These are phyloP conservation scores for Sporisorium iseilematis-ciliati DNA, from an alignment of 1,284 basidiomycete species.

Conservation along the genomic window DNA sequence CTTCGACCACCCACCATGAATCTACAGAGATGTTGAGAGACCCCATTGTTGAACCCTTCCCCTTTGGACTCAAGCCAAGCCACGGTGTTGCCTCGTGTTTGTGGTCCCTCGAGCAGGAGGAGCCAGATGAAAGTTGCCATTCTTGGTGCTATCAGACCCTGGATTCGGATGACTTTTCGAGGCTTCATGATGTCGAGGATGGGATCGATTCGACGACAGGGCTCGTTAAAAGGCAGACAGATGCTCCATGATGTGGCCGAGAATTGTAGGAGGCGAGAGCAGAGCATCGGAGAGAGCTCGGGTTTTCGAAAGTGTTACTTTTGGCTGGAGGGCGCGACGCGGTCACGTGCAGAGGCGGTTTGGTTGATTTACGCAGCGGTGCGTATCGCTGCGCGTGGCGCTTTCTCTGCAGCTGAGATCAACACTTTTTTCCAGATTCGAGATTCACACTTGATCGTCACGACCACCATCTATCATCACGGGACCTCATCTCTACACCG, in stretches of 20 bases:
- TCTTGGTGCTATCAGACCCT: no score
- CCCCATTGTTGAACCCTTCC: no score
- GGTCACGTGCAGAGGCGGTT: slow-evolving; percentile 34
- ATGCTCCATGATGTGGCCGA: neutral
- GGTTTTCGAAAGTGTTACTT: slow-evolving; percentile 29
- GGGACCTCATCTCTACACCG: neutral
- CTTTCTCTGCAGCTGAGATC: slow-evolving; percentile 21
- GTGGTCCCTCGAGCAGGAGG: neutral
- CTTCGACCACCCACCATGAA: neutral
- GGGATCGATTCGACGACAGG: no score
- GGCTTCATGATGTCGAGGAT: no score
- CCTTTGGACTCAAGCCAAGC: no score
- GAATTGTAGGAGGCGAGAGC: neutral
- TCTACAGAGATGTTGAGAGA: slow-evolving; percentile 3
- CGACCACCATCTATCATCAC: neutral
- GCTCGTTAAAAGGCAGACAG: no score
- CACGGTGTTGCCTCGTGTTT: neutral
- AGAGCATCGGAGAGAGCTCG: neutral
- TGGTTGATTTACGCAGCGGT: neutral
- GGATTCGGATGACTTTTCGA: no score
- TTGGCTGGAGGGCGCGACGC: slow-evolving; percentile 20
- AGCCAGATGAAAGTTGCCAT: no score
- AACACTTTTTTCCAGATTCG: slow-evolving; percentile 16
- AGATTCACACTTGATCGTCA: neutral
- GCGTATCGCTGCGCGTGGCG: slow-evolving; percentile 4